Percentiles rank a stretch among this genome's conserved stretches.
phyloP scores from a whole-genome alignment of 2,329 filamentous ascomycete species.

The Ophiostoma populinum region DNA sequence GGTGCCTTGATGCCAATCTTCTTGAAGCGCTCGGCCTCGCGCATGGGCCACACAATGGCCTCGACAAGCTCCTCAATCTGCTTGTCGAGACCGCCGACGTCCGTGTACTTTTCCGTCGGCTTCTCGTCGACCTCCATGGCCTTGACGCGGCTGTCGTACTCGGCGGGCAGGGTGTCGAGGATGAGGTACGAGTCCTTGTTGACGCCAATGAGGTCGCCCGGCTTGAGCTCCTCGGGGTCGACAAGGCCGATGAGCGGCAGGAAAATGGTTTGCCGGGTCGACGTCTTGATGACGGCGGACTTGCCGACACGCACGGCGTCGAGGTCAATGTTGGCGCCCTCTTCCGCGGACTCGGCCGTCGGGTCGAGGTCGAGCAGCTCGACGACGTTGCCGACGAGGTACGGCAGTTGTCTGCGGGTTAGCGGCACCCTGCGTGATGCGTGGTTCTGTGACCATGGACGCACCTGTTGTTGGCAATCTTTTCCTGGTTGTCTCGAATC shows the following conservation, averaged over 20 bases:
- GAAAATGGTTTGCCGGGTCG: constrained; percentile 96
- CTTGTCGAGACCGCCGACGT: constrained; percentile 94
- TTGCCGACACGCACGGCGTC: constrained; percentile 95
- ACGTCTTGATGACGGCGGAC: constrained; percentile 98
- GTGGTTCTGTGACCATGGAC: no score
- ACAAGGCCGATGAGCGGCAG: constrained; percentile 92
- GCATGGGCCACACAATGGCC: constrained; percentile 99
- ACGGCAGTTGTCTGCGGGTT: constrained; percentile 67
- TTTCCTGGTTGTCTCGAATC: constrained; percentile 97
- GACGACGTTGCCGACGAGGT: constrained; percentile 95
- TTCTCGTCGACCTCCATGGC: constrained; percentile 99
- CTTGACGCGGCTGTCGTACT: constrained; percentile 97
- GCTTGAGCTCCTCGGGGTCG: constrained; percentile 87
- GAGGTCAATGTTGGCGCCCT: constrained; percentile 95
- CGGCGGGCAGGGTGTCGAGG: constrained; percentile 86
- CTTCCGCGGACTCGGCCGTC: constrained; percentile 85
- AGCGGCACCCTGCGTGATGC: no score
- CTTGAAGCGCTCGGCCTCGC: constrained; percentile 97
- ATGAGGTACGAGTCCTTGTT: constrained; percentile 99
- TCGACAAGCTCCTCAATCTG: constrained; percentile 98
- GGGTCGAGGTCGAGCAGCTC: constrained; percentile 94
- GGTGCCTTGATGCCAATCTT: constrained; percentile 99
- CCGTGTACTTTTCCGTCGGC: constrained; percentile 95
- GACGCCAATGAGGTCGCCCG: constrained; percentile 89
- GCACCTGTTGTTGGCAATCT: constrained; percentile 98